Percentiles rank a stretch among this genome's conserved stretches.
Conservation (phyloP, 805 yeast species). For the Brettanomyces nanus region DNA sequence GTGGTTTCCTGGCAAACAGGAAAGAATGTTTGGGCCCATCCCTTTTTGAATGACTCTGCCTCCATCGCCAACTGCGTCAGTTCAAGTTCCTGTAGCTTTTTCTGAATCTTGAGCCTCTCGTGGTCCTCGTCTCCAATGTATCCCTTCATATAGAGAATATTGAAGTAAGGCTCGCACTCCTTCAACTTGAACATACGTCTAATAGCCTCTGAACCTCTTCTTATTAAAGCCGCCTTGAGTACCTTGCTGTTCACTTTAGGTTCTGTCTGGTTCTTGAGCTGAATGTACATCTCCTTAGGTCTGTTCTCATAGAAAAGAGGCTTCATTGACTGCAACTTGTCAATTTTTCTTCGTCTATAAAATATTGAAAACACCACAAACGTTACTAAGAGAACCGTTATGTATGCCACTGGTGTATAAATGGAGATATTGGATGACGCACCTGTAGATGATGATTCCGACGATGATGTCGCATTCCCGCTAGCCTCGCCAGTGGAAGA, state of each 20-base stretch:
- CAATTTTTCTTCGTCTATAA: conserved; percentile 51
- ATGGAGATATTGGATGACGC: conserved; percentile 37
- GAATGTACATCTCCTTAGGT: conserved; percentile 54
- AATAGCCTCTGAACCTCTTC: conserved; percentile 75
- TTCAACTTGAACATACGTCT: conserved; percentile 76
- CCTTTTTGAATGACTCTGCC: conserved; percentile 63
- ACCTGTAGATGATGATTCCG: neutral
- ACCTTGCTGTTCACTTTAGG: conserved; percentile 62
- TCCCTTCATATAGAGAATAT: conserved; percentile 73
- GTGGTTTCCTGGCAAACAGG: conserved; percentile 83
- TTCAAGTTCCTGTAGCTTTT: conserved; percentile 74
- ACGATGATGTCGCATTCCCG: neutral
- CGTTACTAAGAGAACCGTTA: conserved; percentile 58
- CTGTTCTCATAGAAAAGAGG: conserved; percentile 71
- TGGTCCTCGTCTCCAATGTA: conserved; percentile 85
- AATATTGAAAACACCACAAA: conserved; percentile 60
- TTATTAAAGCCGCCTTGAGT: conserved; percentile 38
- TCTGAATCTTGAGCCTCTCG: conserved; percentile 71
- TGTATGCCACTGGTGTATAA: conserved; percentile 69
- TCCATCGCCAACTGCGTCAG: conserved; percentile 67
- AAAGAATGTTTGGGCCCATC: conserved; percentile 74
- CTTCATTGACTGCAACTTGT: conserved; percentile 47
- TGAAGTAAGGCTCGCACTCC: conserved; percentile 66
- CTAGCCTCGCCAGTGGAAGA: neutral
- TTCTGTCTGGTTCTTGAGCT: conserved; percentile 42